Evolutionary conservation across 371 early-diverging fungal genomes (phyloP).

Genomic region (Mortierella sp.): DNA sequence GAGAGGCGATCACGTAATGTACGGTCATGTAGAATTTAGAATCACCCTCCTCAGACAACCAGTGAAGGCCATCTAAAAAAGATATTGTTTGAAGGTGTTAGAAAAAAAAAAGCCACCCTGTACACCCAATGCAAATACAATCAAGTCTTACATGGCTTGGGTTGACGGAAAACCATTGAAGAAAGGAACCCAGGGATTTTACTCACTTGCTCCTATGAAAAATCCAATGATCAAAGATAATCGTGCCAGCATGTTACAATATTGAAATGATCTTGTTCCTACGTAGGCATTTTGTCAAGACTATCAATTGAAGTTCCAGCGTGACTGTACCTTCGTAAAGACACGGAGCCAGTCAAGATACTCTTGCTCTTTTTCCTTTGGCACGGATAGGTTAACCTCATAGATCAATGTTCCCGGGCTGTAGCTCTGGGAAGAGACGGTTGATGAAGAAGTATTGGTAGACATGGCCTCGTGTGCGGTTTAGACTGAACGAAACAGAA

Average conservation of each 20-base stretch:
- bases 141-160: conserved; percentile 56
- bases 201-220: conserved; percentile 25
- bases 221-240: not conserved
- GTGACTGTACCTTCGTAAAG: conserved; percentile 55
- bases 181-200: conserved; percentile 59
- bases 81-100: too few relatives aligned
- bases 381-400: conserved; percentile 64
- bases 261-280: too few relatives aligned
- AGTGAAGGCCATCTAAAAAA: conserved; percentile 58
- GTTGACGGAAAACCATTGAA: conserved; percentile 61
- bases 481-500: not conserved
- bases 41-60: conserved; percentile 64
- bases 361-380: conserved; percentile 54
- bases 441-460: conserved; percentile 4
- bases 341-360: conserved; percentile 56
- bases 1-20: conserved; percentile 62
- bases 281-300: too few relatives aligned
- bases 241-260: too few relatives aligned
- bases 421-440: conserved; percentile 20
- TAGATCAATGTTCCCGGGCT: conserved; percentile 58
- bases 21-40: conserved; percentile 61
- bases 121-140: not conserved
- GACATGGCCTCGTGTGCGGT: conserved; percentile 15
- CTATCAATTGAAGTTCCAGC: too few relatives aligned
- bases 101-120: not conserved